Base-by-base conservation (phyloP, 345 rosid genomes). In the Mercurialis annua region DNA sequence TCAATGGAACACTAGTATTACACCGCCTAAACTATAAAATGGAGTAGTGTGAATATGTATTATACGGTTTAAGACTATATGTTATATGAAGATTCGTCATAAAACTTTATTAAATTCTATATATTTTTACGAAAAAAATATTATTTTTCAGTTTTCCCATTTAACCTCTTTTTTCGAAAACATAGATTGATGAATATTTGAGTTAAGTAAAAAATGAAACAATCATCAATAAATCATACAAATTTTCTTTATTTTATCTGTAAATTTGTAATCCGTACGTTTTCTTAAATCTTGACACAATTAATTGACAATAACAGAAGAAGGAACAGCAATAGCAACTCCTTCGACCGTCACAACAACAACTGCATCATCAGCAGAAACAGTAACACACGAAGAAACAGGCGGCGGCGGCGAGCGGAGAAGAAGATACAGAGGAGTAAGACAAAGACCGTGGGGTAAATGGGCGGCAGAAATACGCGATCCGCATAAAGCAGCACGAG, bases 381-480 rank as follows among this genome's bases (percentile, higher is more conserved):
- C 73, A 14, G 71, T 55, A 1, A 46, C 80, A 11, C 0, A 20
- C 23, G 85, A 73, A 50, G 89, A 78, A 62, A 46, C 62, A 40
- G 44, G 44, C 4, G 11, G 44, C 6, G 44, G 44, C 24, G 82
- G 79, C 9, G 91, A 84, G 73, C 77, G 75, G 16, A 80, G 80
- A 17, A 82, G 86, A 65, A 82, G 81, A 76, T 89, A 87, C 75
- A 86, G 98, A 70, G 98, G 96, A 62, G 92, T 89, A 44, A 69
- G 98, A 74, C 94, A 89, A 75, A 82, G 96, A 57, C 98, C 96
- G 0, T 87, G 98, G 96, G 96, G 96, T 0, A 87, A 87, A 68
- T 92, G 98, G 98, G 98, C 94, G 0, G 96, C 98, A 0, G 98
- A 92, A 81, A 92, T 92, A 53, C 86, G 96, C 0, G 98, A 89